Evolutionary conservation across 257 asterid species (phyloP), one percentile per base, ranked within the genome.

Genomic region (Linaria vulgaris): DNA sequence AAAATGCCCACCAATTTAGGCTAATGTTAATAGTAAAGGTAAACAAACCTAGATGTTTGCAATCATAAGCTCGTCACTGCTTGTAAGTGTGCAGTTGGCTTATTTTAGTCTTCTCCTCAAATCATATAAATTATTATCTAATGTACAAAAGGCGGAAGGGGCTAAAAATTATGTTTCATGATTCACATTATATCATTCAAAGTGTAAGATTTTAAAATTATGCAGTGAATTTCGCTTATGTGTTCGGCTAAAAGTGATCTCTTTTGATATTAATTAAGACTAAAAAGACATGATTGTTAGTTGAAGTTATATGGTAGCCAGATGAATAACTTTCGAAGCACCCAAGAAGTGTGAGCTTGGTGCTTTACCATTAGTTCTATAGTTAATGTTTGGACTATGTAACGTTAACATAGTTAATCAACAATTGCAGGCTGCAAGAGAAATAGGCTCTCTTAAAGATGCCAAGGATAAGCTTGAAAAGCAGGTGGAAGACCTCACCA

Each of bases 391-490:
- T n/a, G 19, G 17, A 44, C 49, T 44, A 14, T 19, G 5, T 12
- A 44, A 44, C 16, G 15, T 19, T 3, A 44, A 44, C 19, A 44
- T 14, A 44, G n/a, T 44, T n/a, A 2, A 44, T 44, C n/a, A n/a
- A n/a, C n/a, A n/a, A n/a, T n/a, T 80, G 73, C 78, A 94, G 99
- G 99, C 95, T 68, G 79, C 97, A 45, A 85, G 86, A 76, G 99
- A 87, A 84, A 83, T 97, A 17, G 97, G 97, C 12, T 96, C 96
- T 22, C 96, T 94, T 56, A 89, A 84, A 78, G 96, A 94, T 82
- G 96, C 97, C 23, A 94, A 94, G 77, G 91, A 90, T 78, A 90
- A 90, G 82, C 99, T 94, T 79, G 97, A 90, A 82, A 94, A 94
- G 83, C 87, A 85, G 71, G 96, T 94, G 77, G 96, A 94, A 82